Evolutionary conservation across 2,329 filamentous ascomycete species (phyloP).

Genomic region (Coccinonectria pachysandricola): DNA sequence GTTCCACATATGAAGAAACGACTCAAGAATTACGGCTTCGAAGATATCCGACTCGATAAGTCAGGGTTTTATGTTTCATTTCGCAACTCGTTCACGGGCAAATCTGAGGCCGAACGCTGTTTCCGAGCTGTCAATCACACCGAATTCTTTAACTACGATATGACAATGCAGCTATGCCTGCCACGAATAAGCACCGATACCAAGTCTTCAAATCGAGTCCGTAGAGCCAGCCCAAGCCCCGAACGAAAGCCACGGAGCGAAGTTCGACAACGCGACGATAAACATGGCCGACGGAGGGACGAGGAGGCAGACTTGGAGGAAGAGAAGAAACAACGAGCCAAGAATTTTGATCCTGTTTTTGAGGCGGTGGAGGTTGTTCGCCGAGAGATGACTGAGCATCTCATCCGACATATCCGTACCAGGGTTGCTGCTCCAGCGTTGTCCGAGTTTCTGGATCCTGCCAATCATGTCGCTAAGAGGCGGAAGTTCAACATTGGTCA

Average conservation of each 20-base stretch:
- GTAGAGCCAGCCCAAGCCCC: conserved; percentile 26
- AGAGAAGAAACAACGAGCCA: conserved; percentile 78
- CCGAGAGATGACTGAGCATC: conserved; percentile 72
- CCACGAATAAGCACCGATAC: conserved; percentile 18
- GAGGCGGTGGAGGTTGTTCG: conserved; percentile 74
- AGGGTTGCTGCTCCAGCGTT: conserved; percentile 75
- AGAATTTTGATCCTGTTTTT: conserved; percentile 78
- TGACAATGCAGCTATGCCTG: conserved; percentile 72
- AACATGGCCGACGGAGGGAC: conserved; percentile 55
- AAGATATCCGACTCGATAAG: conserved; percentile 72
- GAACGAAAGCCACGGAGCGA: conserved; percentile 19
- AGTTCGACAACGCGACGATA: conserved; percentile 41
- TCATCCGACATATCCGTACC: conserved; percentile 80
- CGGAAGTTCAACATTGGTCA: conserved; percentile 69
- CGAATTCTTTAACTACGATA: conserved; percentile 79
- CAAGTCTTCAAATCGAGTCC: conserved; percentile 15
- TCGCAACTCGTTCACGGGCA: conserved; percentile 63
- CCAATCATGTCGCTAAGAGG: conserved; percentile 68
- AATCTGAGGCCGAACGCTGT: conserved; percentile 72
- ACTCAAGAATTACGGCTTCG: conserved; percentile 71
- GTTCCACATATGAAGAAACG: conserved; percentile 85
- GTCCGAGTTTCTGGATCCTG: conserved; percentile 72
- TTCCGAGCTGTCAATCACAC: conserved; percentile 69
- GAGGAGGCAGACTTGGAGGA: conserved; percentile 77
- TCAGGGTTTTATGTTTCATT: conserved; percentile 92